Percentiles rank a stretch among this genome's conserved stretches.
These are phyloP conservation scores for Ascochyta lentis DNA, from an alignment of 2,329 filamentous ascomycete species.

Conservation along the genomic window DNA sequence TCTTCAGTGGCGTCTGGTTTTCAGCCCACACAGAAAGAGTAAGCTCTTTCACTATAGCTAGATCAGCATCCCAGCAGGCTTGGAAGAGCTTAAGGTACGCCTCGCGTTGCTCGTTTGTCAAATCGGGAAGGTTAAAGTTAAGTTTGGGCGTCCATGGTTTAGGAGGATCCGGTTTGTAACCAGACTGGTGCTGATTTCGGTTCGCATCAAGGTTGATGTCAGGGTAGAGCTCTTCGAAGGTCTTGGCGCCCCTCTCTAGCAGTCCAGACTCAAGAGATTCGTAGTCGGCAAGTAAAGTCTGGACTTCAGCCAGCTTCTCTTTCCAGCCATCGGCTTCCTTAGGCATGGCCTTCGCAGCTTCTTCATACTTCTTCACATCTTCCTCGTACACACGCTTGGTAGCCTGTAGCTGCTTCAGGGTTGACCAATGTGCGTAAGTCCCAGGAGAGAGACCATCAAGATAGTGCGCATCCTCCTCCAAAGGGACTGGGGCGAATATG, in stretches of 20 bases:
- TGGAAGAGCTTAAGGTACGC: slow-evolving; percentile 75
- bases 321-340: slow-evolving; percentile 35
- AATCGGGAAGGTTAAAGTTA: slow-evolving; percentile 57
- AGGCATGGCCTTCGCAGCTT: slow-evolving; percentile 25
- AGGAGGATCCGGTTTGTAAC: slow-evolving; percentile 11
- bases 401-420: slow-evolving; percentile 50
- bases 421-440: slow-evolving; percentile 67
- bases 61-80: slow-evolving; percentile 74
- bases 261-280: slow-evolving; percentile 63
- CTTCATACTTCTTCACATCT: slow-evolving; percentile 40
- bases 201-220: slow-evolving; percentile 13
- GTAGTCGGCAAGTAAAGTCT: slow-evolving; percentile 59
- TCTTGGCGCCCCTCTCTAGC: slow-evolving; percentile 67
- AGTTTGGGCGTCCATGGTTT: slow-evolving; percentile 22
- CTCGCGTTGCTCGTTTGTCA: slow-evolving; percentile 61
- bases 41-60: slow-evolving; percentile 68
- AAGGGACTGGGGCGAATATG: slow-evolving; percentile 18
- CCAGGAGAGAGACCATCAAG: slow-evolving; percentile 58
- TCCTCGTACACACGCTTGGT: slow-evolving; percentile 50
- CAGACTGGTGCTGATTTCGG: background rate
- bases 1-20: slow-evolving; percentile 62
- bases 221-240: slow-evolving; percentile 70
- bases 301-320: slow-evolving; percentile 65
- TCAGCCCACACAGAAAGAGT: slow-evolving; percentile 67
- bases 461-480: slow-evolving; percentile 58